phyloP scores from a whole-genome alignment of 2,329 filamentous ascomycete species.

The Rosellinia necatrix region DNA sequence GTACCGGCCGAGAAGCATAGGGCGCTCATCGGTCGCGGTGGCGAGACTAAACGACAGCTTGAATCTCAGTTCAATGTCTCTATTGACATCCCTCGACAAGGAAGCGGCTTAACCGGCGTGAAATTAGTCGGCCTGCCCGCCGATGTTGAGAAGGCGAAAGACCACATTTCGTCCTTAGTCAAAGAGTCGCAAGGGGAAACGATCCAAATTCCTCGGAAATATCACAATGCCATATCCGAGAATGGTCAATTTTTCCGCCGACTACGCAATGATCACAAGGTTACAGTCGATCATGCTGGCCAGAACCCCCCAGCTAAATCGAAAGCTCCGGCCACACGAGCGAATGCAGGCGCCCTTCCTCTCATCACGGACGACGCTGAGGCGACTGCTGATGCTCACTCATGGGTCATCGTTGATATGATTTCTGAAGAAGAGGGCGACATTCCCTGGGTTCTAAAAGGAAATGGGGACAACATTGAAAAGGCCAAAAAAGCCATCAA shows the following conservation, averaged over 20 bases:
- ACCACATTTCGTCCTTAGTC: conserved; percentile 76
- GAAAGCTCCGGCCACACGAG: conserved; percentile 54
- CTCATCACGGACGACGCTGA: conserved; percentile 88
- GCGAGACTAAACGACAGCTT: conserved; percentile 81
- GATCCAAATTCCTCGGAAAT: conserved; percentile 76
- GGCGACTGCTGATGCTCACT: conserved; percentile 68
- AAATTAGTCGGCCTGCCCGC: conserved; percentile 81
- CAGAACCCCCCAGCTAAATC: conserved; percentile 75
- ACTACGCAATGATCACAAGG: conserved; percentile 81
- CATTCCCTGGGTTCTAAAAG: conserved; percentile 89
- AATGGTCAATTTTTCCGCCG: conserved; percentile 93
- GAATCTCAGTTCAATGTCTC: conserved; percentile 86
- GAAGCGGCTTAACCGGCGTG: conserved; percentile 79
- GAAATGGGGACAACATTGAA: conserved; percentile 75
- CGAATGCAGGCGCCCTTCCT: conserved; percentile 71
- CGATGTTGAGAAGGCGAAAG: conserved; percentile 83
- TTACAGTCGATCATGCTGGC: conserved; percentile 90
- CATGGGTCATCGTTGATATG: conserved; percentile 79
- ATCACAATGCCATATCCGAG: conserved; percentile 85
- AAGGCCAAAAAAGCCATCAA: conserved; percentile 79
- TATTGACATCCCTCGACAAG: conserved; percentile 90
- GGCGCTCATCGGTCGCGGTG: conserved; percentile 87
- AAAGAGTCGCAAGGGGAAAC: conserved; percentile 90
- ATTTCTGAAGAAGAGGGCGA: conserved; percentile 66
- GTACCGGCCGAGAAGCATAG: conserved; percentile 90